Conservation (phyloP, 139 green algal genomes). For the Edaphochlamys debaryana region DNA sequence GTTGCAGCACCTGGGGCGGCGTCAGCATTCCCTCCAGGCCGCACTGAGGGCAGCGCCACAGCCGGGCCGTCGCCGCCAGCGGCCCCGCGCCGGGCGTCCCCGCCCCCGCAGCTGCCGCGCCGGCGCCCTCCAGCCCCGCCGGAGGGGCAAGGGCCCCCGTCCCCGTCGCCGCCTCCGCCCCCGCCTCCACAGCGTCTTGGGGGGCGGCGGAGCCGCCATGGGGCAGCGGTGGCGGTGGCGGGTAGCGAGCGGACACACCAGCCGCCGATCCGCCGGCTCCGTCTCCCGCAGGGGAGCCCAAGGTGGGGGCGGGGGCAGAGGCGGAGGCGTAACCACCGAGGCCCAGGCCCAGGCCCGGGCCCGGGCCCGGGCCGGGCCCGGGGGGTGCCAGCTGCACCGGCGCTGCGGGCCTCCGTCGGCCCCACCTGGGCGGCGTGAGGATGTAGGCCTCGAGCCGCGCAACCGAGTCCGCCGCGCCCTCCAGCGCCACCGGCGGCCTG, state of each 20-base stretch:
- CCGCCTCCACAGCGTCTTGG: too few relatives aligned
- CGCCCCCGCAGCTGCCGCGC: background rate
- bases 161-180: too few relatives aligned
- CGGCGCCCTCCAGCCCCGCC: background rate
- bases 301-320: too few relatives aligned
- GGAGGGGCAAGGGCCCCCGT: background rate
- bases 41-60: conserved; percentile 41
- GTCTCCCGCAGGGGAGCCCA: too few relatives aligned
- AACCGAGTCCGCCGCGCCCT: background rate
- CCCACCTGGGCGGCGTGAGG: background rate
- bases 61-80: background rate
- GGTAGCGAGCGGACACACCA: too few relatives aligned
- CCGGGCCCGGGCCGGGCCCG: too few relatives aligned
- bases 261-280: too few relatives aligned
- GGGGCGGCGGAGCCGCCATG: too few relatives aligned
- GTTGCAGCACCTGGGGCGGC: conserved; percentile 47
- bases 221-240: too few relatives aligned
- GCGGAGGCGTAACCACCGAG: too few relatives aligned
- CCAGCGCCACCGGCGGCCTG: background rate
- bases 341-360: too few relatives aligned
- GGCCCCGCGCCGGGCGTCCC: background rate
- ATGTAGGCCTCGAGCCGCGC: background rate
- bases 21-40: conserved; percentile 25
- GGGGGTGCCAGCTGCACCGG: too few relatives aligned
- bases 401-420: background rate